Conservation (phyloP, 495 filamentous ascomycete species). For the Extremus antarcticus region DNA sequence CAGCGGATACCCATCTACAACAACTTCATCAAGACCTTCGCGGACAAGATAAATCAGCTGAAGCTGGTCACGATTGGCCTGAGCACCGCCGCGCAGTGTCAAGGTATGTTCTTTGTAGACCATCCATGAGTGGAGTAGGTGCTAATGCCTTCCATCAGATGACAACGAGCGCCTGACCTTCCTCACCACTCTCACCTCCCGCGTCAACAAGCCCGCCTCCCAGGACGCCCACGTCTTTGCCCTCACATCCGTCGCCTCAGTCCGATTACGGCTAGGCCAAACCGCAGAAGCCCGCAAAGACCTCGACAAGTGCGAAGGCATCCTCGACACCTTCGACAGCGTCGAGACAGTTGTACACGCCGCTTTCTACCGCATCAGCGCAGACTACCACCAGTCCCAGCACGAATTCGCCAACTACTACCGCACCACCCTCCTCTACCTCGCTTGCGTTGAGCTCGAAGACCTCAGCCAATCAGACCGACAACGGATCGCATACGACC, state of each 20-base stretch:
- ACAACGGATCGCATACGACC: slow-evolving; percentile 75
- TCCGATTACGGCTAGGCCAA: slow-evolving; percentile 68
- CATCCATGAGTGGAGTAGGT: neutral
- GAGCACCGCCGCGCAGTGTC: slow-evolving; percentile 74
- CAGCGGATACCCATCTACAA: slow-evolving; percentile 86
- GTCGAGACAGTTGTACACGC: slow-evolving; percentile 96
- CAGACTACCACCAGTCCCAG: slow-evolving; percentile 88
- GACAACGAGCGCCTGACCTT: slow-evolving; percentile 79
- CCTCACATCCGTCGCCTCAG: slow-evolving; percentile 76
- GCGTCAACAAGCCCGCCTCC: slow-evolving; percentile 82
- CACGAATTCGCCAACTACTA: slow-evolving; percentile 91
- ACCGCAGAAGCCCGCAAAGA: slow-evolving; percentile 69
- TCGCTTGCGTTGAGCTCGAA: slow-evolving; percentile 83
- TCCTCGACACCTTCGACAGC: slow-evolving; percentile 83
- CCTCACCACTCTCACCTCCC: slow-evolving; percentile 69
- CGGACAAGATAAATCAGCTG: slow-evolving; percentile 96
- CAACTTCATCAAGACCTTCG: slow-evolving; percentile 89
- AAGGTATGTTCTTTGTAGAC: slow-evolving; percentile 43
- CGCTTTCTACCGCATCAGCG: slow-evolving; percentile 90
- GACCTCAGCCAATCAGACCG: slow-evolving; percentile 62
- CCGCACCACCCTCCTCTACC: slow-evolving; percentile 93
- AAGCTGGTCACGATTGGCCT: slow-evolving; percentile 88
- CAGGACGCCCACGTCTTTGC: slow-evolving; percentile 97
- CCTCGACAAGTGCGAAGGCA: slow-evolving; percentile 74
- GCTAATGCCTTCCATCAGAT: slow-evolving; percentile 41